Percentiles rank a stretch among this genome's conserved stretches.
phyloP scores from a whole-genome alignment of 139 green algal species.

The Chlamydomonas incerta region DNA sequence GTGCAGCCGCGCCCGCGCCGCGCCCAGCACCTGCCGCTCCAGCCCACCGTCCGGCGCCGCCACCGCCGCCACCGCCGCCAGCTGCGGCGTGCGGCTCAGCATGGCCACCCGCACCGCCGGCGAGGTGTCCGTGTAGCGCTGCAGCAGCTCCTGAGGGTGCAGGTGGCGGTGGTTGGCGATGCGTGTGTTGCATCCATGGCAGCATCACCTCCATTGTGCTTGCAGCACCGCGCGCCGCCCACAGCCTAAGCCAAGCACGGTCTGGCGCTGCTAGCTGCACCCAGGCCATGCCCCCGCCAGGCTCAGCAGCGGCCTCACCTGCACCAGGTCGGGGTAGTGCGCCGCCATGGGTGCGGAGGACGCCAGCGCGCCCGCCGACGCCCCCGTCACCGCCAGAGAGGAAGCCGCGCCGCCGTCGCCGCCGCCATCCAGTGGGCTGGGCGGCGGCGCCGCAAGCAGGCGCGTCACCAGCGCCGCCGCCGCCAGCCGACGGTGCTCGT shows the following conservation, averaged over 20 bases:
- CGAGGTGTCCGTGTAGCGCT: constrained; percentile 29
- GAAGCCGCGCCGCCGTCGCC: too few species aligned
- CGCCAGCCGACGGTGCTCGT: constrained; percentile 54
- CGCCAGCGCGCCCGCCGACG: background rate
- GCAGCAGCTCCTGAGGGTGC: constrained; percentile 48
- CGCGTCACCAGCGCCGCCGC: constrained; percentile 70
- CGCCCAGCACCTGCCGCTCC: constrained; percentile 1
- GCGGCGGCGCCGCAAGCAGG: constrained; percentile 61
- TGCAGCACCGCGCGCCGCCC: too few species aligned
- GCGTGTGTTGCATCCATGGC: too few species aligned
- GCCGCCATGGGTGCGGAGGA: background rate
- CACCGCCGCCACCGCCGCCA: constrained; percentile 31
- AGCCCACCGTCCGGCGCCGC: background rate
- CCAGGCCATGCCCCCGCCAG: too few species aligned
- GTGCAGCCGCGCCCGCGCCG: constrained; percentile 54
- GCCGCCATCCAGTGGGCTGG: background rate
- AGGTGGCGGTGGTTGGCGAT: background rate
- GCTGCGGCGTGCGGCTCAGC: constrained; percentile 41
- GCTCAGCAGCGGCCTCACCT: too few species aligned
- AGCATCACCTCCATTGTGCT: too few species aligned
- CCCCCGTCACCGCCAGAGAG: background rate
- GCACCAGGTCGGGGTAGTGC: background rate
- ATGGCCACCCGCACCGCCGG: constrained; percentile 50
- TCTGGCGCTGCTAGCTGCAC: too few species aligned
- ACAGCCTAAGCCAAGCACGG: too few species aligned